A percentile compares a stretch with the other conserved stretches of the same genome.
These are phyloP conservation scores for Acorus gramineus DNA, from an alignment of 106 monocot species.

Conservation along the genomic window DNA sequence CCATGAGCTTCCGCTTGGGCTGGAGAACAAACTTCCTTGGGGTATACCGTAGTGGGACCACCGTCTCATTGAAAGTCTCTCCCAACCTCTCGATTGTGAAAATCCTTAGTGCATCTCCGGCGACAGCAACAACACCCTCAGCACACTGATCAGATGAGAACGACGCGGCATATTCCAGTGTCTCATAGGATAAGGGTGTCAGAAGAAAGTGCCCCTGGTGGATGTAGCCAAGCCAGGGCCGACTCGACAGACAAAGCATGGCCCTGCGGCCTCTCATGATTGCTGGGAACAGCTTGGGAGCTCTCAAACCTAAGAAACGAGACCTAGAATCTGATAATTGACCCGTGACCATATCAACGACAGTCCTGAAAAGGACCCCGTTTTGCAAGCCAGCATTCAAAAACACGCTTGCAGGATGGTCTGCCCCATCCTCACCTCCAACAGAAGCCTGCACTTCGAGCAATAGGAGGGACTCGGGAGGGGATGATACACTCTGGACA, in stretches of 20 bases:
- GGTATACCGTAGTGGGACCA: constrained; percentile 78
- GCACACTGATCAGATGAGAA: constrained; percentile 99
- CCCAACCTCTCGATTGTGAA: constrained; percentile 92
- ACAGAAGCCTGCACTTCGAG: constrained; percentile 90
- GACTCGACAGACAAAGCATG: constrained; percentile 94
- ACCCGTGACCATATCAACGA: constrained; percentile 96
- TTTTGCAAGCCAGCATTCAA: constrained; percentile 98
- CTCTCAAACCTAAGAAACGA: constrained; percentile 79
- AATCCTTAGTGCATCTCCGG: constrained; percentile 80
- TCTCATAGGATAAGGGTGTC: constrained; percentile 85
- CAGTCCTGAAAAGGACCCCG: constrained; percentile 90
- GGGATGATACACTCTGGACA: constrained; percentile 88
- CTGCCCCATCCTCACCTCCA: constrained; percentile 98
- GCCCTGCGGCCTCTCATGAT: constrained; percentile 73
- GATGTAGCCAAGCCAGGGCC: constrained; percentile 97
- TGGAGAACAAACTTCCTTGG: constrained; percentile 84
- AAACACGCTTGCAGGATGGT: constrained; percentile 89
- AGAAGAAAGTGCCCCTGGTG: constrained; percentile 92
- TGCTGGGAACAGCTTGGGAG: constrained; percentile 88
- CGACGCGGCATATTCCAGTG: constrained; percentile 87
- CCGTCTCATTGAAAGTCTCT: constrained; percentile 91
- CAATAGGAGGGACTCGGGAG: constrained; percentile 91
- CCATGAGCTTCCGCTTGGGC: constrained; percentile 61
- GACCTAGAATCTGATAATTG: constrained; percentile 90
- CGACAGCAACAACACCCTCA: constrained; percentile 95